These are phyloP conservation scores for Xylariaceae sp. DNA, from an alignment of 2,329 filamentous ascomycete genomes.

Conservation along the genomic window DNA sequence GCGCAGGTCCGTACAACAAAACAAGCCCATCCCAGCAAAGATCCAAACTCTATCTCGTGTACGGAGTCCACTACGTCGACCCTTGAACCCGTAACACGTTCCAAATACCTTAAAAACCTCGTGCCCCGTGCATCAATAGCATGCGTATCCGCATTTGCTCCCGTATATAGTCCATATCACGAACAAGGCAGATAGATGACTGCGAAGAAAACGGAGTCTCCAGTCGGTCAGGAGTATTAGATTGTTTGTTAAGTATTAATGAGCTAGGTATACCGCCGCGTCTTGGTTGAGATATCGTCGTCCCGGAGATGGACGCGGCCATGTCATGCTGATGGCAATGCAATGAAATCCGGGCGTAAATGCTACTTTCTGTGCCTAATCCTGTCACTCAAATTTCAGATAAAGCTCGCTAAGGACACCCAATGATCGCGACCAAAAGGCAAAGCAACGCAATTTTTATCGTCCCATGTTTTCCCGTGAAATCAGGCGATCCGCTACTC, in stretches of 20 bases:
- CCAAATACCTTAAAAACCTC: no score
- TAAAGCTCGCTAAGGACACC: neutral
- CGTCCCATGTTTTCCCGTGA: neutral
- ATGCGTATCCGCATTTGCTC: no score
- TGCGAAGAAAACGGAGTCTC: neutral
- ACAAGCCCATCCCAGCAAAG: neutral
- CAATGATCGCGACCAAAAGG: neutral
- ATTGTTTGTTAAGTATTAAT: slow-evolving; percentile 12
- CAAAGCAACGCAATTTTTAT: neutral
- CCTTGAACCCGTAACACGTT: no score
- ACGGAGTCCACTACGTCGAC: neutral
- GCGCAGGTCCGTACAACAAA: no score
- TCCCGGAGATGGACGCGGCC: neutral
- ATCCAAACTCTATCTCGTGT: neutral
- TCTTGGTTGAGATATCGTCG: neutral
- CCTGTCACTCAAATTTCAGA: slow-evolving; percentile 12
- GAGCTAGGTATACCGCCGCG: neutral
- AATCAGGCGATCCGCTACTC: neutral
- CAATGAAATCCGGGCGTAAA: neutral
- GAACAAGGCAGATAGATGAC: neutral
- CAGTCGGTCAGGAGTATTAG: slow-evolving; percentile 5
- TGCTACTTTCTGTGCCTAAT: slow-evolving; percentile 14
- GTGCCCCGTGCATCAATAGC: no score
- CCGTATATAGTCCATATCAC: neutral
- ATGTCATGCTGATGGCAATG: neutral